Base-by-base conservation (phyloP, 495 filamentous ascomycete genomes). In the Penicillium antarcticum region DNA sequence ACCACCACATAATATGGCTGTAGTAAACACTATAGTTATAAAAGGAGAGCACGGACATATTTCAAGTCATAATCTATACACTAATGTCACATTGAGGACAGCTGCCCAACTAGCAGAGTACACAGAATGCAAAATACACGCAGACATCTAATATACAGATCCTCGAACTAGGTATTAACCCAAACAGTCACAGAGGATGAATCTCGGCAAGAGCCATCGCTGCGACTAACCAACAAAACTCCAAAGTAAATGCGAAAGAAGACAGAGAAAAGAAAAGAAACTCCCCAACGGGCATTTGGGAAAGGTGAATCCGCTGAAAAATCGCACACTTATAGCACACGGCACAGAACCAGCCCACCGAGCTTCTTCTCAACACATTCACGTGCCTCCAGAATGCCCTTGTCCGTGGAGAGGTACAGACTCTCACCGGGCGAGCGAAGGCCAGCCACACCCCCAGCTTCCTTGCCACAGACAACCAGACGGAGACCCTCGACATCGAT, bases 301-400 rank as follows among this genome's bases (percentile, higher is more conserved):
- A n/a, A 51, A 29, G 3, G 31, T 11, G 12, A 37, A 45, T 40
- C 24, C 35, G 18, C 36, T 18, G 38, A 19, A n/a, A 51, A 38
- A 45, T 47, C 17, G 43, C 56, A 46, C 29, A 52, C 37, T 67
- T 77, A 65, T 31, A 55, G 51, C 40, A 87, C 85, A 55, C 91
- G 75, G 74, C 88, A 94, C 44, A 98, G 62, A 57, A 91, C 73
- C 79, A 94, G 68, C 7, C 94, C 94, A 17, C 94, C 94, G 23
- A 90, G 68, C 71, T 83, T 90, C 77, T 83, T 86, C 76, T 89
- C 86, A 52, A 95, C 74, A 57, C 89, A 94, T 69, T 97, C 90
- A 62, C 94, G 80, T 23, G 82, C 74, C 75, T 98, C 95, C 69
- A 97, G 58, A 14, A 96, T 78, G 9, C 94, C 94, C 44, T 70